Evolutionary conservation across 2,329 filamentous ascomycete genomes (phyloP), one percentile per base, ranked within the genome.

Genomic region (Furcasterigmium furcatum): DNA sequence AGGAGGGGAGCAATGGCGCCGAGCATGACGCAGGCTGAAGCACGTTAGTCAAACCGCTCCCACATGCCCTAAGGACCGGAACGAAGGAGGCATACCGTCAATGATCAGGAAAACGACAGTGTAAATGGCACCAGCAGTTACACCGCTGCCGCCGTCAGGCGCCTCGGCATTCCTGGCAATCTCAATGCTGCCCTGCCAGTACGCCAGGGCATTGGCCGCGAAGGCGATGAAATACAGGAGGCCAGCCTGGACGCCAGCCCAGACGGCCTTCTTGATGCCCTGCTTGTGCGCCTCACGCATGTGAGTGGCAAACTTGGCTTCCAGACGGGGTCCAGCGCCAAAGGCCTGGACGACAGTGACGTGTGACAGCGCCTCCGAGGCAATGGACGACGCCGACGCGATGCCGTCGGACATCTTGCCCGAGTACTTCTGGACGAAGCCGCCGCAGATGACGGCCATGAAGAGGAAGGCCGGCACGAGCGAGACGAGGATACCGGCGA

Each of bases 161-260:
- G 55, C 53, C 9, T 61, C 54, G 12, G 18, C 34, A 16, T 36
- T 36, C n/a, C 18, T 36, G 3, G 61, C 61, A 30, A 65, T 62
- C 47, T 45, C 29, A 35, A 63, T 67, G 51, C 77, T 81, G 38
- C 82, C 83, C 58, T 84, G 76, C 79, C 80, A 87, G 55, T 85
- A 85, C 1, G 82, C 82, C 10, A 86, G 62, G 8, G 76, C 82
- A 54, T 84, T 85, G 5, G 80, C 80, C 2, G 78, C 71, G 52
- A 84, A 85, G 3, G 81, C 79, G 46, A 85, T 74, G 54, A 86
- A 85, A 56, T 84, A 86, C 16, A 85, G 61, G n/a, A 80, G 57
- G n/a, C 81, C 82, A 8, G 77, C 70, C 55, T 84, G 80, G 0
- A 79, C 64, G 4, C 75, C 82, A 25, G 74, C 69, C 0, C 74